Evolutionary conservation across 2,329 filamentous ascomycete species (phyloP).

Genomic region (Aspergillus amoenus): DNA sequence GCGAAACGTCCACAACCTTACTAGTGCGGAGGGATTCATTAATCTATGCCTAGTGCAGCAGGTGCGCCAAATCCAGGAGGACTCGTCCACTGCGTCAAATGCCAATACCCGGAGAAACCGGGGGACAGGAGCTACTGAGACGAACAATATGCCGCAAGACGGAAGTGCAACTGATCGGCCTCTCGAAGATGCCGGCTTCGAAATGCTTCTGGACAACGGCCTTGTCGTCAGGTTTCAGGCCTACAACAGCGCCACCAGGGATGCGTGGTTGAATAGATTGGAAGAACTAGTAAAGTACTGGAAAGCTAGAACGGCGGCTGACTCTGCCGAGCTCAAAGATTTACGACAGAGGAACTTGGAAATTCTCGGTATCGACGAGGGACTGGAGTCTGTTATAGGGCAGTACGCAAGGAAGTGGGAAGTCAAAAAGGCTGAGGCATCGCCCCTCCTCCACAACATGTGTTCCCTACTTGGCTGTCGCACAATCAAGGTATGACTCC

Average conservation of each 20-base stretch:
- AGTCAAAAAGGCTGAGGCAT: slow-evolving; percentile 63
- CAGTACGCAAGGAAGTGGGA: slow-evolving; percentile 70
- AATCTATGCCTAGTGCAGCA: slow-evolving; percentile 58
- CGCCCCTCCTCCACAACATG: slow-evolving; percentile 65
- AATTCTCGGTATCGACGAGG: slow-evolving; percentile 63
- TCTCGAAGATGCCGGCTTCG: slow-evolving; percentile 60
- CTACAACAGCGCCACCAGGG: slow-evolving; percentile 56
- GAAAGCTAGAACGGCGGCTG: slow-evolving; percentile 56
- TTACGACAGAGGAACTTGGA: slow-evolving; percentile 60
- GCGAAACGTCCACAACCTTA: slow-evolving; percentile 58
- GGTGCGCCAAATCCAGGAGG: slow-evolving; percentile 58
- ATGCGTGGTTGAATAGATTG: slow-evolving; percentile 63
- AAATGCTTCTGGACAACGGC: slow-evolving; percentile 61
- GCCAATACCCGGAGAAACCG: slow-evolving; percentile 53
- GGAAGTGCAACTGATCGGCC: slow-evolving; percentile 55
- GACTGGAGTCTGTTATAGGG: slow-evolving; percentile 63
- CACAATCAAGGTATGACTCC: slow-evolving; percentile 49
- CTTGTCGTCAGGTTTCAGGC: slow-evolving; percentile 62
- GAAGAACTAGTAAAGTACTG: slow-evolving; percentile 60
- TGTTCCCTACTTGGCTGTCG: slow-evolving; percentile 65
- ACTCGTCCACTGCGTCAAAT: slow-evolving; percentile 52
- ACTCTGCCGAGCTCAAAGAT: slow-evolving; percentile 58
- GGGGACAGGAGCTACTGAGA: slow-evolving; percentile 41
- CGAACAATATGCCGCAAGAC: slow-evolving; percentile 47
- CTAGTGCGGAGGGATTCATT: slow-evolving; percentile 63